Base-by-base conservation (phyloP, 306 rosid genomes). In the Pyrus bretschneideri region DNA sequence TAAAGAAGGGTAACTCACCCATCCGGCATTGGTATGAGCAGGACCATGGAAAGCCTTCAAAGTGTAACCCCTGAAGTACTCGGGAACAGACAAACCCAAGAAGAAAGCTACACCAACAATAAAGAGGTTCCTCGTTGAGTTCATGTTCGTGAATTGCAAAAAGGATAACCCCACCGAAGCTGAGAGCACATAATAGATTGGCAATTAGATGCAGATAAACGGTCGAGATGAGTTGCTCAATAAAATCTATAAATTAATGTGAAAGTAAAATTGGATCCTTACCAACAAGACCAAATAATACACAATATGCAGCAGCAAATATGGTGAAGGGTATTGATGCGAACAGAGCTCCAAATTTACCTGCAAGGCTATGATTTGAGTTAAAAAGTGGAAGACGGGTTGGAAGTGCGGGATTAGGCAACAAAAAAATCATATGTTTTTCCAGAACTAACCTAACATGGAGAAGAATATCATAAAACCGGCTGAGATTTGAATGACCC, bases 391-490 rank as follows among this genome's bases (percentile, higher is more conserved):
- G 12, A 51, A 35, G 31, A 68, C 49, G 18, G 8, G 29, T 29
- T 30, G 22, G 25, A 25, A 51, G 31, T 55, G 46, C 30, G 25
- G 63, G 61, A 13, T 72, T 71, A 69, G 65, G 64, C 17, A 54
- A 42, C 51, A 19, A 66, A 30, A 21, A 76, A 13, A 27, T 45
- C 64, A 58, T 49, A 40, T 72, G 14, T 23, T 45, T 12, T 44
- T 31, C 14, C 40, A 70, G 30, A 29, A 58, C 86, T 89, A 55
- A 91, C 99, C 99, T 72, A 96, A 80, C 79, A 96, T 85, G 62
- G 99, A 96, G 91, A 96, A 96, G 83, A 93, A 96, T 82, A 96
- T 91, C 98, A 96, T 96, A 82, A 96, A 96, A 49, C 99, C 98
- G 27, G 99, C 94, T 22, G 99, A 91, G 83, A 96, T 87, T 90